These are phyloP conservation scores for Aspergillus novoparasiticus DNA, from an alignment of 2,329 filamentous ascomycete species.

Conservation along the genomic window DNA sequence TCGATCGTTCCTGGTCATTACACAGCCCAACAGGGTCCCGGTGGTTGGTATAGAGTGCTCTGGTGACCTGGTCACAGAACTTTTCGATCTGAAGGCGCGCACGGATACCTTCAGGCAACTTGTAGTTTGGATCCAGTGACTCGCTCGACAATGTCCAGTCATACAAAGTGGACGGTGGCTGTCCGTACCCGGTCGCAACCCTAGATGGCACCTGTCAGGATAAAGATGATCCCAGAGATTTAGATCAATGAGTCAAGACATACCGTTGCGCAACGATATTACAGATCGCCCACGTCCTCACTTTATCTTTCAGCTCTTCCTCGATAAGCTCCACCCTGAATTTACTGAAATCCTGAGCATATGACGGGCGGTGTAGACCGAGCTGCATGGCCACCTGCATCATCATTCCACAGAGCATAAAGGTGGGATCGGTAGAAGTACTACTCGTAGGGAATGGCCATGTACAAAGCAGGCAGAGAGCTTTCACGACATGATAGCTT, in stretches of 20 bases:
- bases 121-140: constrained; percentile 48
- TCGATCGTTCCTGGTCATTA: constrained; percentile 46
- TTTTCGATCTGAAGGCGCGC: constrained; percentile 59
- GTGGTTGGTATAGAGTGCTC: constrained; percentile 59
- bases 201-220: constrained; percentile 36
- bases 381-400: constrained; percentile 70
- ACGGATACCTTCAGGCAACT: constrained; percentile 55
- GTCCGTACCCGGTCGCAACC: constrained; percentile 69
- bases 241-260: constrained; percentile 19
- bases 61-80: constrained; percentile 61
- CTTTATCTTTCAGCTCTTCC: constrained; percentile 65
- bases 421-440: constrained; percentile 66
- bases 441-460: constrained; percentile 67
- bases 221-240: neutral
- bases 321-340: constrained; percentile 58
- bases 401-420: constrained; percentile 68
- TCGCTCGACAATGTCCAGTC: constrained; percentile 59
- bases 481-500: constrained; percentile 66
- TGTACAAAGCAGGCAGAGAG: constrained; percentile 63
- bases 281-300: constrained; percentile 68
- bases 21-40: constrained; percentile 56
- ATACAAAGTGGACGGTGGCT: constrained; percentile 64
- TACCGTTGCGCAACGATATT: constrained; percentile 69
- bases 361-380: constrained; percentile 65
- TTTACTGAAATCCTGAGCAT: constrained; percentile 60